Conservation (phyloP, 352 stramenopile species). For the Globisporangium iwayamae region DNA sequence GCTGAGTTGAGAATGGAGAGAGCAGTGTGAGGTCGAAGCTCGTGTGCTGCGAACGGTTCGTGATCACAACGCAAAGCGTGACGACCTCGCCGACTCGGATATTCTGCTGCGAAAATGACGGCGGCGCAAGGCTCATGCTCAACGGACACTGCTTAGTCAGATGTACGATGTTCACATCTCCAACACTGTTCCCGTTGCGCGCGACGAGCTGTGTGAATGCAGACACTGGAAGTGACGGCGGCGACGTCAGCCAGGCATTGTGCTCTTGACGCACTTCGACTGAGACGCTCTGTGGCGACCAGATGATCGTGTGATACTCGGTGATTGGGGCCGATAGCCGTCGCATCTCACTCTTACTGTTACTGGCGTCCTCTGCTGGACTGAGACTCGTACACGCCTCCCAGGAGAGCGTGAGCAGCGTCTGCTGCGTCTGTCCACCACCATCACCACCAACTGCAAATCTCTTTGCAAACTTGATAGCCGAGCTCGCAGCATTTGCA, state of each 20-base stretch:
- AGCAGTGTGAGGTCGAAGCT: slow-evolving; percentile 70
- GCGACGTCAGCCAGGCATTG: not conserved
- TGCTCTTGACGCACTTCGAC: not conserved
- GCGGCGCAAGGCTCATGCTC: slow-evolving; percentile 35
- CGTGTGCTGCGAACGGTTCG: slow-evolving; percentile 41
- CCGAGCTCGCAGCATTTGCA: not conserved
- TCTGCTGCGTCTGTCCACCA: slow-evolving; percentile 28
- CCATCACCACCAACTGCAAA: no score
- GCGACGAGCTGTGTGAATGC: slow-evolving; percentile 4
- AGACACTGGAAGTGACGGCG: not conserved
- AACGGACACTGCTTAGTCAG: slow-evolving; percentile 42
- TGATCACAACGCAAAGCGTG: slow-evolving; percentile 47
- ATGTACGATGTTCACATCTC: slow-evolving; percentile 16
- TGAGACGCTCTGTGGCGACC: slow-evolving; percentile 33
- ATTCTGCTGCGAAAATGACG: slow-evolving; percentile 15
- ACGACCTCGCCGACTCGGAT: slow-evolving; percentile 20
- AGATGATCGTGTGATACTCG: slow-evolving; percentile 67
- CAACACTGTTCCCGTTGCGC: not conserved
- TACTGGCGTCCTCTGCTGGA: not conserved
- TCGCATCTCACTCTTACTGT: not conserved
- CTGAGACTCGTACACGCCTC: slow-evolving; percentile 16
- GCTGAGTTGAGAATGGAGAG: slow-evolving; percentile 19
- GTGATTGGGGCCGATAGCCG: slow-evolving; percentile 33
- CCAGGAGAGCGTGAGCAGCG: slow-evolving; percentile 66
- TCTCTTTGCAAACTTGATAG: not conserved